A percentile compares a stretch with the other conserved stretches of the same genome.
phyloP scores from a whole-genome alignment of 2,329 filamentous ascomycete species.

The Tolypocladium paradoxum region DNA sequence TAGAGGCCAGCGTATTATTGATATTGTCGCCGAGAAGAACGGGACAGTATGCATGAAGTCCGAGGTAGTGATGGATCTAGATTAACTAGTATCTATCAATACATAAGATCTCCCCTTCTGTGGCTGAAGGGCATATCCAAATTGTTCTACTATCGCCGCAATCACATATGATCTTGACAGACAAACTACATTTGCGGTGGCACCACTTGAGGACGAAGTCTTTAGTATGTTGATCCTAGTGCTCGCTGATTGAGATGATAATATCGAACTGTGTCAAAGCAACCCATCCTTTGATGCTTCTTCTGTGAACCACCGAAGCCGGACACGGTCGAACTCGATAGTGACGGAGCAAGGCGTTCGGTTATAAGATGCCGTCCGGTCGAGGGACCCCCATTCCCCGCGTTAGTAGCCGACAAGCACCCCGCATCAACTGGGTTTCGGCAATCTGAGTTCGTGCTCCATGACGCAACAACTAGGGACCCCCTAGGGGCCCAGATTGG shows the following conservation, averaged over 20 bases:
- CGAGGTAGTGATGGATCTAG: neutral
- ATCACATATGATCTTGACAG: no score
- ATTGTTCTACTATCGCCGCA: no score
- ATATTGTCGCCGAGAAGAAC: conserved; percentile 35
- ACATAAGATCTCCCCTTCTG: neutral
- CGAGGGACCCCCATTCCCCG: neutral
- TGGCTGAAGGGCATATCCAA: no score
- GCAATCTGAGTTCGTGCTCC: neutral
- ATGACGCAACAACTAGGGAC: no score
- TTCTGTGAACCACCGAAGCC: no score
- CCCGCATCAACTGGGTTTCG: neutral
- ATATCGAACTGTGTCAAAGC: no score
- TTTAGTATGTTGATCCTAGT: no score
- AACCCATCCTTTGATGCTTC: no score
- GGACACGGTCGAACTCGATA: neutral
- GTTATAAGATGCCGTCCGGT: neutral
- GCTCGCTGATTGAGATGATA: no score
- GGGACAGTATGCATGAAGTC: conserved; percentile 11
- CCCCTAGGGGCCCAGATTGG: no score
- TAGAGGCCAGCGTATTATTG: conserved; percentile 23
- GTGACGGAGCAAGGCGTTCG: neutral
- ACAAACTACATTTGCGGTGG: no score
- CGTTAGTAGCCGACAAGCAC: neutral
- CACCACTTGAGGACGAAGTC: no score
- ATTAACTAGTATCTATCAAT: neutral